Conservation (phyloP, 371 early-diverging fungal species). For the Fennellomyces sp. region DNA sequence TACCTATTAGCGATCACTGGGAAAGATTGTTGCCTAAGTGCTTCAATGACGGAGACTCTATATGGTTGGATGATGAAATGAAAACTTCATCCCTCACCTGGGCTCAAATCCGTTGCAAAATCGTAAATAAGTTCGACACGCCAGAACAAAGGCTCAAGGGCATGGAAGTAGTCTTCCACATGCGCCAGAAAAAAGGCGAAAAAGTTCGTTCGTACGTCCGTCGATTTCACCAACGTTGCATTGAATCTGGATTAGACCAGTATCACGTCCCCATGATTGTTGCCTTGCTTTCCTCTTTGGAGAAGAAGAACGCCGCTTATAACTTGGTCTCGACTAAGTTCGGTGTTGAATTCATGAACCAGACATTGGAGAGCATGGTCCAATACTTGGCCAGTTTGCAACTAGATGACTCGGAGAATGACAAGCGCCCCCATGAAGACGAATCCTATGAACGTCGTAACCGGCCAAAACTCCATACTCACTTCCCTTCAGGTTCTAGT, state of each 20-base stretch:
- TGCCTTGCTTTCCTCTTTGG: background rate
- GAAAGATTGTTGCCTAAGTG: background rate
- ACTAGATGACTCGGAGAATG: too few species aligned
- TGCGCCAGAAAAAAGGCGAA: slow-evolving; percentile 4
- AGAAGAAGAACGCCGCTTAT: background rate
- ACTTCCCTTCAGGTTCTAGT: too few species aligned
- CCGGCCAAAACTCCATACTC: too few species aligned
- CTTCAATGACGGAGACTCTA: background rate
- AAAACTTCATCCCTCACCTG: background rate
- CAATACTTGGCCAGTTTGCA: too few species aligned
- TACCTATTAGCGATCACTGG: background rate
- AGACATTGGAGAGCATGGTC: too few species aligned
- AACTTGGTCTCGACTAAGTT: background rate
- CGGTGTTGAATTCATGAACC: too few species aligned
- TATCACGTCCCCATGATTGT: background rate
- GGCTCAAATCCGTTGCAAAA: background rate
- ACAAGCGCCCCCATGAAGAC: too few species aligned
- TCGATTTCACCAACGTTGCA: background rate
- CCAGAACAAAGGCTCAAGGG: background rate
- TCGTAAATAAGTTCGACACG: too few species aligned
- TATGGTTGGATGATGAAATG: background rate
- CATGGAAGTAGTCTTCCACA: slow-evolving; percentile 4
- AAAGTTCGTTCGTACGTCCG: background rate
- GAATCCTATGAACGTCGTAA: too few species aligned
- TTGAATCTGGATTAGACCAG: slow-evolving; percentile 2